Evolutionary conservation across 148 eudicot species (phyloP), one percentile per base, ranked within the genome.

Genomic region (Suaeda aralocaspica): DNA sequence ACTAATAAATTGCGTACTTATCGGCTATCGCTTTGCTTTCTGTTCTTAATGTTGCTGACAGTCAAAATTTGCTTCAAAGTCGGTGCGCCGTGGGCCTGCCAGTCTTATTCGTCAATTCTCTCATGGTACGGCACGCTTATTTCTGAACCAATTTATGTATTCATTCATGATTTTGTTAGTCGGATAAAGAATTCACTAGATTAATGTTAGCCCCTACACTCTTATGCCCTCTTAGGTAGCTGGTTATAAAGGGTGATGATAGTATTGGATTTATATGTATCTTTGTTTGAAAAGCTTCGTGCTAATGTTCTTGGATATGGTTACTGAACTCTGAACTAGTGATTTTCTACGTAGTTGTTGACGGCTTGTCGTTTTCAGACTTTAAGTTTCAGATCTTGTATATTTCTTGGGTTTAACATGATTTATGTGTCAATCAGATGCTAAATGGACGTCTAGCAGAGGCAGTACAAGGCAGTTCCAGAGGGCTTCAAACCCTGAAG

Each of bases 71-170:
- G 42, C 70, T 67, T 48, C 70, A 25, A 67, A 50, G 58, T 49
- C 58, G 26, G 48, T 50, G 9, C 58, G 59, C 41, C 58, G 42
- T 19, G 70, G 45, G 45, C 58, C 57, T 64, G 79, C 82, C 29
- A 53, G 59, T 59, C 58, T 84, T 71, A 69, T 75, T 19, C 86
- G 89, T 51, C 84, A 77, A 72, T 87, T 91, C 79, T 68, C 89
- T 15, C 82, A 70, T 63, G 89, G 92, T 86, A 74, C 66, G 76
- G 67, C 5, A 45, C 18, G 30, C 28, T 52, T 26, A 18, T 60
- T 1, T 41, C 21, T 52, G 14, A 15, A 24, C 21, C 56, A 52
- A 9, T 22, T 42, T 49, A 6, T 41, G 9, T 26, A 15, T 67
- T 26, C 49, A 5, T 67, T 21, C 48, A 14, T 10, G 33, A 21